Percentiles rank a stretch among this genome's conserved stretches.
These are phyloP conservation scores for Leptodontidium sp. DNA, from an alignment of 2,329 filamentous ascomycete genomes.

Conservation along the genomic window DNA sequence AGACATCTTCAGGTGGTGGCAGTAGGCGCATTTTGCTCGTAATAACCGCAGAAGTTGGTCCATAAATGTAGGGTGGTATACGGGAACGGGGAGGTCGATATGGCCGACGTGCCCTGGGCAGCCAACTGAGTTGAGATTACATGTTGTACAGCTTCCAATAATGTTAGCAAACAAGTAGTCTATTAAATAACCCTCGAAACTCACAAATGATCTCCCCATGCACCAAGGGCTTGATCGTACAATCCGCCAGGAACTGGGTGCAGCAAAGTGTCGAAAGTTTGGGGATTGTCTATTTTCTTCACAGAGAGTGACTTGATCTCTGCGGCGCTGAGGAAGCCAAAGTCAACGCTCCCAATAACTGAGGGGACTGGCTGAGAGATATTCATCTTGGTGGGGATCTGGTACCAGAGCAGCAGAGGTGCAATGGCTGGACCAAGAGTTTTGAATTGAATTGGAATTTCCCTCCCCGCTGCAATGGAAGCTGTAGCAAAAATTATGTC, in stretches of 20 bases:
- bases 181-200: conserved; percentile 44
- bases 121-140: conserved; percentile 79
- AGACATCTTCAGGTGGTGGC: conserved; percentile 84
- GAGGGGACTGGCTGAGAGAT: conserved; percentile 84
- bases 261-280: conserved; percentile 90
- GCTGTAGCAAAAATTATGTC: not conserved
- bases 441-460: conserved; percentile 13
- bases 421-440: conserved; percentile 22
- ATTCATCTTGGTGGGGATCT: conserved; percentile 60
- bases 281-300: conserved; percentile 90
- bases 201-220: conserved; percentile 86
- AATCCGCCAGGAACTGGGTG: conserved; percentile 91
- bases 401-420: conserved; percentile 37
- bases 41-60: conserved; percentile 88
- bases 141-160: conserved; percentile 81
- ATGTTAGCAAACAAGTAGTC: conserved; percentile 30
- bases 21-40: conserved; percentile 89
- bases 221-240: conserved; percentile 90
- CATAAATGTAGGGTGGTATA: conserved; percentile 97
- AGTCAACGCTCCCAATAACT: conserved; percentile 86
- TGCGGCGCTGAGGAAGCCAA: conserved; percentile 80
- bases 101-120: conserved; percentile 96
- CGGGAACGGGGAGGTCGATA: conserved; percentile 90
- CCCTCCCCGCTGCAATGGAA: conserved; percentile 12
- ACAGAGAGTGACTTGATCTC: conserved; percentile 93